Percentiles rank a stretch among this genome's conserved stretches.
Conservation (phyloP, 805 yeast genomes). For the Saturnispora quitensis region DNA sequence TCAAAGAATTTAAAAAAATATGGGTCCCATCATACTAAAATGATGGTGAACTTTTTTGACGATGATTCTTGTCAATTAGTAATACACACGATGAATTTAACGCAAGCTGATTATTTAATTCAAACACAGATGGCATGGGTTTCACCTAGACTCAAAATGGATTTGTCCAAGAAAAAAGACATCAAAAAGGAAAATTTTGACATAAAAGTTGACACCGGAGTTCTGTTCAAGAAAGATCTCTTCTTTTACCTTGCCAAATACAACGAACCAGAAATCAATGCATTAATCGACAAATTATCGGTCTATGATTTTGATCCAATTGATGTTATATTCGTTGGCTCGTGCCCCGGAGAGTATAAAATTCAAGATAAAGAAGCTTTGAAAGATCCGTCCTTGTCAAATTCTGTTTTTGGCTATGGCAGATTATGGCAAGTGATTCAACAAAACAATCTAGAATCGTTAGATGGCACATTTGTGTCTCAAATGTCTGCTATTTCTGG, state of each 20-base stretch:
- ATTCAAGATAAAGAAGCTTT: slow-evolving; percentile 13
- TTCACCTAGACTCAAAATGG: slow-evolving; percentile 35
- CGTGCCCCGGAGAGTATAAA: slow-evolving; percentile 39
- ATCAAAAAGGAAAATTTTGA: neutral
- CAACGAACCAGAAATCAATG: slow-evolving; percentile 21
- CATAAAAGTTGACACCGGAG: slow-evolving; percentile 12
- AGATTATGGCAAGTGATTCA: slow-evolving; percentile 34
- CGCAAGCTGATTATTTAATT: slow-evolving; percentile 41
- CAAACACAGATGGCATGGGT: slow-evolving; percentile 64
- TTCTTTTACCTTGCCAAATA: slow-evolving; percentile 38
- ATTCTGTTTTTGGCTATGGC: slow-evolving; percentile 36
- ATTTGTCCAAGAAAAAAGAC: neutral
- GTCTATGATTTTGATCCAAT: slow-evolving; percentile 37
- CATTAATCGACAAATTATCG: slow-evolving; percentile 25
- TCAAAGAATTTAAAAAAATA: slow-evolving; percentile 22
- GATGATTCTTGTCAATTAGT: slow-evolving; percentile 41
- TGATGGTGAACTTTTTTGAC: slow-evolving; percentile 49
- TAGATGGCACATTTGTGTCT: slow-evolving; percentile 29
- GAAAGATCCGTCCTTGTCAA: neutral
- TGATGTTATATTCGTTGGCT: slow-evolving; percentile 45
- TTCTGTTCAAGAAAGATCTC: slow-evolving; percentile 38
- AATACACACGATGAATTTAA: slow-evolving; percentile 52
- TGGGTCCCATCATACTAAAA: slow-evolving; percentile 56
- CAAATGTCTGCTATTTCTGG: slow-evolving; percentile 44
- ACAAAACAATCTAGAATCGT: slow-evolving; percentile 24